Evolutionary conservation across 352 stramenopile species (phyloP).

Genomic region (Poterioochromonas sp.): DNA sequence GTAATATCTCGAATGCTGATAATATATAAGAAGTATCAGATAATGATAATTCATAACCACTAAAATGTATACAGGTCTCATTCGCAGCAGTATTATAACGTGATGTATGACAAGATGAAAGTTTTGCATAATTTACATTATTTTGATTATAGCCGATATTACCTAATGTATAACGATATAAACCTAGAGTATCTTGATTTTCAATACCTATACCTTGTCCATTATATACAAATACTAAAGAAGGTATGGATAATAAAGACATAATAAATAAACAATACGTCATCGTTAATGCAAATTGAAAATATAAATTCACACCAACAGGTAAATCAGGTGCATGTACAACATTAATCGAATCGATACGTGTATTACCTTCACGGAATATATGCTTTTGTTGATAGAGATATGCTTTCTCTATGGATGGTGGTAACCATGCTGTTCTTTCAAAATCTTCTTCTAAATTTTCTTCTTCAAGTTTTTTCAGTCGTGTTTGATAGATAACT

Average conservation of each 20-base stretch:
- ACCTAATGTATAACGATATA: conserved; percentile 3
- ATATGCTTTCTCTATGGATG: conserved; percentile 21
- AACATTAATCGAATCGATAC: background rate
- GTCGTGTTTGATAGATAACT: too few species aligned
- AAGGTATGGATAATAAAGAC: conserved; percentile 10
- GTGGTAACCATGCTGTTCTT: conserved; percentile 19
- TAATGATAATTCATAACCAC: background rate
- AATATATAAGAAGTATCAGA: background rate
- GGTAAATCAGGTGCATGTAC: background rate
- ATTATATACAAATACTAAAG: conserved; percentile 14
- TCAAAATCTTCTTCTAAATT: conserved; percentile 29
- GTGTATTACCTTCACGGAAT: conserved; percentile 7
- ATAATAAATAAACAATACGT: background rate
- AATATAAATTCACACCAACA: background rate
- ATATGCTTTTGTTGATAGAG: background rate
- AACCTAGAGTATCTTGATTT: background rate
- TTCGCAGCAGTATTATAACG: background rate
- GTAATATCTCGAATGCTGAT: conserved; percentile 1
- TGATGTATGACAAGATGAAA: background rate
- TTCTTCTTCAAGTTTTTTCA: too few species aligned
- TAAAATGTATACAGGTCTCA: conserved; percentile 12
- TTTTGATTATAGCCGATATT: conserved; percentile 20
- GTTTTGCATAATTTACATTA: background rate
- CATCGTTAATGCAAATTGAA: conserved; percentile 19
- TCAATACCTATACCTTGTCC: background rate